A percentile compares a stretch with the other conserved stretches of the same genome.
Evolutionary conservation across 495 filamentous ascomycete genomes (phyloP).

Genomic region (Viridothelium virens): DNA sequence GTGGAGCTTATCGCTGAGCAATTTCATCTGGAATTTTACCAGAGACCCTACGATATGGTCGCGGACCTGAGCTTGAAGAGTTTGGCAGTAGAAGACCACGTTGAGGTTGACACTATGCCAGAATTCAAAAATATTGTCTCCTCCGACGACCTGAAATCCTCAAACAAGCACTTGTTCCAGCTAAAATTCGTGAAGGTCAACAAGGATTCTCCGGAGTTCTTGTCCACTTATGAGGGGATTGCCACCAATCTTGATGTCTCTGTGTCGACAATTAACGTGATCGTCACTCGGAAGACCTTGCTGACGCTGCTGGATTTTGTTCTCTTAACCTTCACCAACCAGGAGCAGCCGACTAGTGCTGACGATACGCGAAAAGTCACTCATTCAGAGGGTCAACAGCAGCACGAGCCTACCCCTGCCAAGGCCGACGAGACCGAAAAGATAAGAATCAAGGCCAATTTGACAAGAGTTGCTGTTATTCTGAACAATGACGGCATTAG

Average conservation of each 20-base stretch:
- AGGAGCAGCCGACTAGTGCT: slow-evolving; percentile 40
- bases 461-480: slow-evolving; percentile 88
- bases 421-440: slow-evolving; percentile 42
- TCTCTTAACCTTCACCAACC: slow-evolving; percentile 84
- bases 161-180: slow-evolving; percentile 70
- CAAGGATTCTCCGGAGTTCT: slow-evolving; percentile 83
- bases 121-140: slow-evolving; percentile 96
- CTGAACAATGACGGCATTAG: slow-evolving; percentile 98
- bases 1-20: slow-evolving; percentile 86
- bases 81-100: slow-evolving; percentile 87
- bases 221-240: slow-evolving; percentile 82
- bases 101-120: slow-evolving; percentile 76
- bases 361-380: slow-evolving; percentile 35
- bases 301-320: slow-evolving; percentile 94
- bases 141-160: slow-evolving; percentile 65
- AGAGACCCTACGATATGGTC: slow-evolving; percentile 82
- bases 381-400: slow-evolving; percentile 21
- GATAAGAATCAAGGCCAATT: slow-evolving; percentile 77
- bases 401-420: slow-evolving; percentile 32
- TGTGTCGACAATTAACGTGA: slow-evolving; percentile 89
- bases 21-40: slow-evolving; percentile 78
- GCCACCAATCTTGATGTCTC: slow-evolving; percentile 86
- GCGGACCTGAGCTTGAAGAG: slow-evolving; percentile 82
- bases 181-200: slow-evolving; percentile 87
- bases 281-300: slow-evolving; percentile 87